A percentile compares a stretch with the other conserved stretches of the same genome.
These are phyloP conservation scores for Daldinia sp. DNA, from an alignment of 2,329 filamentous ascomycete species.

Conservation along the genomic window DNA sequence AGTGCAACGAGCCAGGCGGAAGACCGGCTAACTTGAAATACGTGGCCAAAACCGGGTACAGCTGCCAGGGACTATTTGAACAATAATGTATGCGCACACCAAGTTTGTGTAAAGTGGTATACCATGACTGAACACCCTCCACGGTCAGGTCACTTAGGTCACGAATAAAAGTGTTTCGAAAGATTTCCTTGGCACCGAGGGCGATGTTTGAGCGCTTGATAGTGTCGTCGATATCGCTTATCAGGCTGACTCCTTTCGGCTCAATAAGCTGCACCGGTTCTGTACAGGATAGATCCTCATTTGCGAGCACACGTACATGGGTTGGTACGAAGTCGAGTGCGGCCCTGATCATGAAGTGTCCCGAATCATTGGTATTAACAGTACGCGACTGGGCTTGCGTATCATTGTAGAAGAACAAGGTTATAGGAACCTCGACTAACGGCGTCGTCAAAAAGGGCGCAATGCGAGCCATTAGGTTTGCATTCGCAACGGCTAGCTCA, in stretches of 20 bases:
- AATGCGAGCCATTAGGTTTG: slow-evolving; percentile 87
- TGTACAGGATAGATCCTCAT: slow-evolving; percentile 83
- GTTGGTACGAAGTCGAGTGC: slow-evolving; percentile 91
- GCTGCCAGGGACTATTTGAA: slow-evolving; percentile 99
- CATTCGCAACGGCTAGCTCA: slow-evolving; percentile 83
- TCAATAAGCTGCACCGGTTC: slow-evolving; percentile 83
- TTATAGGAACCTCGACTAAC: slow-evolving; percentile 80
- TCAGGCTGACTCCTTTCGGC: slow-evolving; percentile 84
- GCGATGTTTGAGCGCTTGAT: slow-evolving; percentile 95
- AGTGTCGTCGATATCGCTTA: slow-evolving; percentile 98
- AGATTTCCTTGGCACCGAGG: slow-evolving; percentile 90
- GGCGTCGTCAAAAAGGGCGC: slow-evolving; percentile 92
- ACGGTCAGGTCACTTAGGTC: slow-evolving; percentile 85
- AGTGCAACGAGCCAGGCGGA: slow-evolving; percentile 88
- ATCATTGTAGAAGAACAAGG: slow-evolving; percentile 95
- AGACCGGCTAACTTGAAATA: slow-evolving; percentile 86
- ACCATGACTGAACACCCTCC: slow-evolving; percentile 92
- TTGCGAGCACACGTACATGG: slow-evolving; percentile 86
- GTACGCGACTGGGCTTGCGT: slow-evolving; percentile 84
- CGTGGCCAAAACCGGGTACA: slow-evolving; percentile 88
- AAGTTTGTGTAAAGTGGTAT: slow-evolving; percentile 78
- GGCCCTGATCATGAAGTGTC: slow-evolving; percentile 86
- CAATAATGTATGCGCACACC: slow-evolving; percentile 95
- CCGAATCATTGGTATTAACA: slow-evolving; percentile 85
- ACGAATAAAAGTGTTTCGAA: slow-evolving; percentile 93